Evolutionary conservation across 768 basidiomycete genomes (phyloP), one percentile per base, ranked within the genome.

Genomic region (Pleurotus platypus): DNA sequence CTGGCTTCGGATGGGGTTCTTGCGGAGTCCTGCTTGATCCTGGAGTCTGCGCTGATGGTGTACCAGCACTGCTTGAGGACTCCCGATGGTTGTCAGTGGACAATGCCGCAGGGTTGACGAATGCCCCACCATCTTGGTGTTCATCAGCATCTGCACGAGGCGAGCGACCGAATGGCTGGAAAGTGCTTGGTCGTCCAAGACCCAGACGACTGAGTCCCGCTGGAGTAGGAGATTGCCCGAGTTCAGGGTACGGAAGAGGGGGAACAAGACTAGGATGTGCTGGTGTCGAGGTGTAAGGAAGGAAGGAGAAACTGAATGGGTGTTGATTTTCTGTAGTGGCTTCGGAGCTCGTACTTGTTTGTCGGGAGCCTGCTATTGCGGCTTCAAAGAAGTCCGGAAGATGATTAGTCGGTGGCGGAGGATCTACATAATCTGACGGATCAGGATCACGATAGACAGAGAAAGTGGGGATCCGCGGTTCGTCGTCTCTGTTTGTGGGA

Each of bases 281-380:
- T n/a, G 81, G 79, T 4, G 82, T 83, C 27, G 82, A 78, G 8
- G 81, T 68, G n/a, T 76, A 72, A 11, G 80, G 79, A 27, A 77
- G 69, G 62, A 81, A 83, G 47, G 73, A 69, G 62, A 83, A 85
- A 57, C 67, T 73, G 62, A 85, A 85, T 1, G 77, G 76, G 46
- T 78, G 75, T 38, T 77, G 78, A 62, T 83, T 86, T 67, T 85
- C 85, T 2, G 75, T 63, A 11, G 78, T 78, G 49, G 76, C 71
- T 22, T 78, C 77, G 35, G 80, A 78, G 59, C 75, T 80, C 20
- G 79, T 83, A 6, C 70, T 64, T n/a, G 57, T 57, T 12, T 49
- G 42, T 13, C 43, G 39, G 22, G 49, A 43, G 46, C 77, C 70
- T 57, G 78, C 75, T 11, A 82, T 75, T 2, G 75, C 58, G 15